phyloP scores from a whole-genome alignment of 352 stramenopile species.

The Pythium myriotylum region DNA sequence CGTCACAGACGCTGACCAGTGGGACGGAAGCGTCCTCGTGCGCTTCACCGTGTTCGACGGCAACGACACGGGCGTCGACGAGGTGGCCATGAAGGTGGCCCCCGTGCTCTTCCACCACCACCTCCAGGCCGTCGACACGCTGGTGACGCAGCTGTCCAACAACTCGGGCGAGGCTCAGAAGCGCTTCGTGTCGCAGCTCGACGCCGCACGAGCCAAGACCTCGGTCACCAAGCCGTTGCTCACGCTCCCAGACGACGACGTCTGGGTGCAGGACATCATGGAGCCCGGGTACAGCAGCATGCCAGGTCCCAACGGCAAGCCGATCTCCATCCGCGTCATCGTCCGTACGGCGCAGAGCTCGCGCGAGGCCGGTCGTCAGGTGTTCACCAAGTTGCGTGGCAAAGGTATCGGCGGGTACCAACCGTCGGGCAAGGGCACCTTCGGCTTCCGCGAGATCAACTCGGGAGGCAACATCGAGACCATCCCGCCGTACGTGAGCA shows the following conservation, averaged over 20 bases:
- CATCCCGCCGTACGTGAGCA: constrained; percentile 17
- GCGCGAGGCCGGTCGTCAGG: constrained; percentile 15
- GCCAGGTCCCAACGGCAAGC: constrained; percentile 12
- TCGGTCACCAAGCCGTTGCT: constrained; percentile 3
- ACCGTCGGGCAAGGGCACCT: constrained; percentile 15
- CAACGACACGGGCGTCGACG: not conserved
- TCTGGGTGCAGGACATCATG: constrained; percentile 23
- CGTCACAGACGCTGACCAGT: constrained; percentile 9
- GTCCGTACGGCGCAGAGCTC: constrained; percentile 15
- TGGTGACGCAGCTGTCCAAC: constrained; percentile 15
- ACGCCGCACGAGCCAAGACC: constrained; percentile 12
- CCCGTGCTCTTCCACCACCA: constrained; percentile 22
- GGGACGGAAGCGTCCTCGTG: constrained; percentile 10
- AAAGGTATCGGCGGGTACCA: constrained; percentile 12
- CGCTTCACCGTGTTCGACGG: constrained; percentile 13
- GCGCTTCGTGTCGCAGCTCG: constrained; percentile 14
- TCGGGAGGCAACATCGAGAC: constrained; percentile 22
- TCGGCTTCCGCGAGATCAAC: constrained; percentile 20
- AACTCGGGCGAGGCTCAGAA: constrained; percentile 6
- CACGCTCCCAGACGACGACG: constrained; percentile 6
- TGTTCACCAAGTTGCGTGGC: constrained; percentile 13
- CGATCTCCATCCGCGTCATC: constrained; percentile 14
- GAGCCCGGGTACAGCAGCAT: constrained; percentile 19
- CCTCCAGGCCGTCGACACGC: constrained; percentile 11
- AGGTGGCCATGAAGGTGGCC: constrained; percentile 20